These are phyloP conservation scores for Mycena albidolilacea DNA, from an alignment of 768 basidiomycete species.

Conservation along the genomic window DNA sequence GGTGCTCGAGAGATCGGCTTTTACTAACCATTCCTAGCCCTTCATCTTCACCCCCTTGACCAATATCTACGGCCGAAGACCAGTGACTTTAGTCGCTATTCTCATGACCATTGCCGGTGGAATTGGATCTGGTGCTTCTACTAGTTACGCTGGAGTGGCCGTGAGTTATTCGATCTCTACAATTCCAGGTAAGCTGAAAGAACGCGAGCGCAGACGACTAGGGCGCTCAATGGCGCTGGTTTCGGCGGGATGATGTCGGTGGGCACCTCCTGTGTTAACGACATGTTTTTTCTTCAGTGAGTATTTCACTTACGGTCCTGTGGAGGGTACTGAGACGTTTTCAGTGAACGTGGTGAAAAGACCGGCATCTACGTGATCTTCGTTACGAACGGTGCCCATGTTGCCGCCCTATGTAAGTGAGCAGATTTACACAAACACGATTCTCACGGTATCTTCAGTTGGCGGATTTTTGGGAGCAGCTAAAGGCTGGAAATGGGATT, in stretches of 20 bases:
- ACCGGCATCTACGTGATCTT: constrained; percentile 37
- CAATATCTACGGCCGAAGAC: constrained; percentile 39
- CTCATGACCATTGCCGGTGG: constrained; percentile 31
- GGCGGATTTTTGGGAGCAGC: constrained; percentile 31
- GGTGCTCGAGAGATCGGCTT: not conserved
- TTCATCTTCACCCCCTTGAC: constrained; percentile 39
- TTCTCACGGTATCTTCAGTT: constrained; percentile 1
- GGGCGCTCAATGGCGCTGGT: constrained; percentile 28
- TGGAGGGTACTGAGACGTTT: no score
- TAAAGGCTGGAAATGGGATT: constrained; percentile 34
- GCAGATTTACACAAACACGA: not conserved
- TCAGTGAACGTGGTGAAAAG: constrained; percentile 37
- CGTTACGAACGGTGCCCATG: constrained; percentile 37
- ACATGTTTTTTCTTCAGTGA: constrained; percentile 38
- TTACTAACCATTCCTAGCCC: constrained; percentile 13
- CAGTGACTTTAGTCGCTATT: constrained; percentile 35
- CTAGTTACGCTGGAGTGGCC: constrained; percentile 23
- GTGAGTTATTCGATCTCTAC: not conserved
- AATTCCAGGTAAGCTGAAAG: not conserved
- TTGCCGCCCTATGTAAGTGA: constrained; percentile 26
- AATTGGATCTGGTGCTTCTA: constrained; percentile 29
- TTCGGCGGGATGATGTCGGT: constrained; percentile 39
- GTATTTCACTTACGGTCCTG: no score
- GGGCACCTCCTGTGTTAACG: constrained; percentile 36
- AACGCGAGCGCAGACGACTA: not conserved